Conservation (phyloP, 2,329 filamentous ascomycete species). For the Amauroascus verrucosus region DNA sequence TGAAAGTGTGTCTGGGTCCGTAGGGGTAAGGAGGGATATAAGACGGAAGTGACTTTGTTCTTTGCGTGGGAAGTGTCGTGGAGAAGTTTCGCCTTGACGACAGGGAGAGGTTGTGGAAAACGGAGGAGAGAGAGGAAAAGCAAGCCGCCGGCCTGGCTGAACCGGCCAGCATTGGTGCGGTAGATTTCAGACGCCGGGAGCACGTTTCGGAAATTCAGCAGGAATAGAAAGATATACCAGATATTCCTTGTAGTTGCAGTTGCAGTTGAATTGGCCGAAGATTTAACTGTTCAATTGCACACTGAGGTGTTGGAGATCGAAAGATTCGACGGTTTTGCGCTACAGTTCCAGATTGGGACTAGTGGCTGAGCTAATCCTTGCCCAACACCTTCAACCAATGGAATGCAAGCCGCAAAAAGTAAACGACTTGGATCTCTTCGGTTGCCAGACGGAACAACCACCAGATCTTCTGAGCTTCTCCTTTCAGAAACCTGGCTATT, state of each 20-base stretch:
- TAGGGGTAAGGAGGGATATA: slow-evolving; percentile 40
- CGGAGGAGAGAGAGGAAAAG: slow-evolving; percentile 27
- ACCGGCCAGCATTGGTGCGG: slow-evolving; percentile 24
- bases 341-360: slow-evolving; percentile 9
- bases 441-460: not conserved
- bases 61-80: slow-evolving; percentile 23
- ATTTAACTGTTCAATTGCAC: not conserved
- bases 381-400: slow-evolving; percentile 1
- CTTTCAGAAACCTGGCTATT: too few relatives aligned
- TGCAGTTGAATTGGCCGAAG: not conserved
- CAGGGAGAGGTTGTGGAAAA: slow-evolving; percentile 33
- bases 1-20: slow-evolving; percentile 35
- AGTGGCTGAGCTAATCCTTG: slow-evolving; percentile 13
- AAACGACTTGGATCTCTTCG: not conserved
- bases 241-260: not conserved
- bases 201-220: not conserved
- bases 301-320: not conserved
- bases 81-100: slow-evolving; percentile 32
- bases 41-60: slow-evolving; percentile 28
- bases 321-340: slow-evolving; percentile 7
- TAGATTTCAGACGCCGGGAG: slow-evolving; percentile 14
- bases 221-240: not conserved
- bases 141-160: slow-evolving; percentile 21
- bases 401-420: slow-evolving; percentile 5
- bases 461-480: not conserved